Conservation (phyloP, 2,329 filamentous ascomycete genomes). For the Aspergillus calidoustus region DNA sequence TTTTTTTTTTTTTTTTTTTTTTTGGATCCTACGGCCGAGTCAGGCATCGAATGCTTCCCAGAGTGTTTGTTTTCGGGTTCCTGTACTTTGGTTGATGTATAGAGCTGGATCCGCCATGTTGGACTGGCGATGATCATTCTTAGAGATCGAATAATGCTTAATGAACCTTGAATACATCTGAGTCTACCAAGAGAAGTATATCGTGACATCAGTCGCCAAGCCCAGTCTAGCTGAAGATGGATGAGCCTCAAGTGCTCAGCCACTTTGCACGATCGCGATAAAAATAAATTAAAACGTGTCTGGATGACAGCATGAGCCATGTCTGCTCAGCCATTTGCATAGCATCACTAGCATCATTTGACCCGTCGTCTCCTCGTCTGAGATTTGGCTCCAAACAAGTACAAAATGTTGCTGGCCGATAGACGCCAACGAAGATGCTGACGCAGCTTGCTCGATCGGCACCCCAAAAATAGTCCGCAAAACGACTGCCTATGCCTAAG, state of each 20-base stretch:
- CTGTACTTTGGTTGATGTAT: conserved; percentile 12
- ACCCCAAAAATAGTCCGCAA: conserved; percentile 26
- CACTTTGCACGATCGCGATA: not conserved
- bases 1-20: no score
- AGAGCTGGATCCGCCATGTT: conserved; percentile 10
- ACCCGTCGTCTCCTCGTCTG: not conserved
- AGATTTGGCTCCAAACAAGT: not conserved
- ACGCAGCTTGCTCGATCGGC: conserved; percentile 21
- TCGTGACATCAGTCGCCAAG: conserved; percentile 1
- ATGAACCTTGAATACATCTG: conserved; percentile 25
- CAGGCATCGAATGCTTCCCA: not conserved
- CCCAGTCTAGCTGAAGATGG: not conserved
- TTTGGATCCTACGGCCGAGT: conserved; percentile 5
- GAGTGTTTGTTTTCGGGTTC: not conserved
- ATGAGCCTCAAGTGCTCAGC: conserved; percentile 10
- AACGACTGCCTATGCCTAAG: conserved; percentile 26
- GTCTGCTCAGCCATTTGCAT: conserved; percentile 5
- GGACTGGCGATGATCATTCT: conserved; percentile 14
- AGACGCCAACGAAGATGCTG: conserved; percentile 14
- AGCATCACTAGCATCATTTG: not conserved
- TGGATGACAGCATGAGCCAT: conserved; percentile 12
- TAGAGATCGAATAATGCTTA: conserved; percentile 30
- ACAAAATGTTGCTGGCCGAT: not conserved
- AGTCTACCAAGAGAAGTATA: not conserved
- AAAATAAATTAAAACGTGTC: conserved; percentile 10